Evolutionary conservation across 768 basidiomycete genomes (phyloP), one percentile per base, ranked within the genome.

Genomic region (Russula foetens): DNA sequence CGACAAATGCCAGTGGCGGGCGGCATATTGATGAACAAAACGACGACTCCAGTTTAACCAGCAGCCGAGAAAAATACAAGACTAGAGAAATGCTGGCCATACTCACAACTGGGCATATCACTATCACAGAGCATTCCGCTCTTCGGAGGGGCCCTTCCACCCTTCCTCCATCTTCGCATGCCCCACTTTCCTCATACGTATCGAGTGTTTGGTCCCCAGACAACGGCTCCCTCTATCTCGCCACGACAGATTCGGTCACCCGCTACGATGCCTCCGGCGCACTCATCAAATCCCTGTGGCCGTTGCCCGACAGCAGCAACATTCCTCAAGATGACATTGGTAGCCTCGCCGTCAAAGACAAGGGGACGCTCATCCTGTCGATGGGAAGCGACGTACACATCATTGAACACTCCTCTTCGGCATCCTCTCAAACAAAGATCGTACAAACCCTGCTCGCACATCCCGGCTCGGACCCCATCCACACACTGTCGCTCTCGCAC

Each of bases 131-230:
- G 46, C 71, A 79, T 1, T 53, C 73, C 3, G 67, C 70, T 29
- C 73, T 88, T 59, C 84, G 80, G 69, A 75, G 73, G 33, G 66
- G 74, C 1, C 74, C 79, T 0, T 70, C 74, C 0, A 74, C 75
- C 0, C 69, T 80, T 26, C 71, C 79, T 43, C 51, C 69, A 29
- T 53, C 66, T 5, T 59, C 43, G 56, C 56, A 57, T 12, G 51
- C 35, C 4, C 39, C 60, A 11, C 53, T 44, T 3, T 69, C 78
- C 21, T 77, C 76, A 21, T 74, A 77, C 7, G 73, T 70, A 6
- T 71, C 80, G 26, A 75, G 75, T 59, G 69, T 75, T 17, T 90
- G 88, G 87, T 76, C 84, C 19, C 69, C 75, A 3, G 82, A 87
- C 69, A 82, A 80, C 60, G 70, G 74, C 31, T 72, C 70, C 60